A percentile compares a stretch with the other conserved stretches of the same genome.
These are phyloP conservation scores for Salix caprea DNA, from an alignment of 345 rosid genomes.

Conservation along the genomic window DNA sequence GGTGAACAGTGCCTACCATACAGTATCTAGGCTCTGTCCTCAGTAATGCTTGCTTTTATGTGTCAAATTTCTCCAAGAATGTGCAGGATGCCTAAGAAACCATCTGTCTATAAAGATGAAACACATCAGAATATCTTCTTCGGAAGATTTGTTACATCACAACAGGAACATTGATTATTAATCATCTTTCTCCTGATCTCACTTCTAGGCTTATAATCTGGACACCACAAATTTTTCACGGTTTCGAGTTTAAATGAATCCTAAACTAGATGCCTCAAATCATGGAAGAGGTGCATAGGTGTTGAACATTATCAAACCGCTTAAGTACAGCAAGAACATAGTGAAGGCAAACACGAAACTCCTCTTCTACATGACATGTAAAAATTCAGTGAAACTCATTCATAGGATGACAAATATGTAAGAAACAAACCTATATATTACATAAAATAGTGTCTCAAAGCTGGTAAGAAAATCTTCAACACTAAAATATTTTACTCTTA, in stretches of 20 bases:
- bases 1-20: not conserved
- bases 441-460: not conserved
- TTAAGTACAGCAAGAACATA: too few species aligned
- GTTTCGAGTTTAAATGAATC: too few species aligned
- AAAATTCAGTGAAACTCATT: not conserved
- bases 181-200: not conserved
- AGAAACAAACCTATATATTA: not conserved
- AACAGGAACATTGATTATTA: not conserved
- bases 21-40: not conserved
- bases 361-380: too few species aligned
- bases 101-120: not conserved
- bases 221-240: not conserved
- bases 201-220: not conserved
- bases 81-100: not conserved
- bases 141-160: not conserved
- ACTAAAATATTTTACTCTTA: not conserved
- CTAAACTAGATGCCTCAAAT: too few species aligned
- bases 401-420: not conserved
- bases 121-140: not conserved
- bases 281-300: too few species aligned
- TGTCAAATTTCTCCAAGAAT: not conserved
- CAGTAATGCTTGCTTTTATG: not conserved
- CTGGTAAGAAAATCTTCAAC: not conserved
- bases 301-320: too few species aligned
- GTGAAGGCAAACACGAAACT: too few species aligned